Base-by-base conservation (phyloP, 805 yeast species). In the Starmera caribaea region DNA sequence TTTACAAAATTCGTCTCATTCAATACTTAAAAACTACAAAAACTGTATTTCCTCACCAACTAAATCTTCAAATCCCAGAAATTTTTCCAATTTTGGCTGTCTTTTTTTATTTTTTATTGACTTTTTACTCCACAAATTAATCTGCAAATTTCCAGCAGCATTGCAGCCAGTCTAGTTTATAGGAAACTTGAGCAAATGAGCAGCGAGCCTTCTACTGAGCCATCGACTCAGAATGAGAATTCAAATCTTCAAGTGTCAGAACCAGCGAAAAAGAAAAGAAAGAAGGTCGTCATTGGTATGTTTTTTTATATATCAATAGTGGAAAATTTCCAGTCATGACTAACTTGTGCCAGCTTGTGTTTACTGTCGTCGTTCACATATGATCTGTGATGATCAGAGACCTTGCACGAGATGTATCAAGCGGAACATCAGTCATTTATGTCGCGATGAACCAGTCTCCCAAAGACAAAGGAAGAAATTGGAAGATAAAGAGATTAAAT, bases 341-440 rank as follows among this genome's bases (percentile, higher is more conserved):
- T 30, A 30, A 30, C 32, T 21, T 21, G 32, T 30, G n/a, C 7
- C 10, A 30, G 95, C 97, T 0, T 89, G 97, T 62, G 82, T 89
- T 1, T 89, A 84, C 54, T 89, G 97, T 57, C 74, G 96, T 32
- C 67, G 97, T 40, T 85, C 96, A 0, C 97, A 89, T 58, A 85
- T 89, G 89, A 83, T 87, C 27, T 89, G 97, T 62, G 95, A 88
- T 57, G 81, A 79, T 33, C 65, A 74, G 15, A 60, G 86, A 51
- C 80, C 92, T 7, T 85, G 95, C 53, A 73, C 78, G 38, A 68
- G 96, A 34, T 89, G 97, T 60, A 68, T 89, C 9, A 85, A 83
- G 58, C 67, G 97, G 48, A 84, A 84, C 32, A 90, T 89, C 36
- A 89, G 92, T 4, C 95, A 88, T 59, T 61, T 89, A 27, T 89